Conservation (phyloP, 73 alveolate genomes). For the Paramecium tetraurelia region DNA sequence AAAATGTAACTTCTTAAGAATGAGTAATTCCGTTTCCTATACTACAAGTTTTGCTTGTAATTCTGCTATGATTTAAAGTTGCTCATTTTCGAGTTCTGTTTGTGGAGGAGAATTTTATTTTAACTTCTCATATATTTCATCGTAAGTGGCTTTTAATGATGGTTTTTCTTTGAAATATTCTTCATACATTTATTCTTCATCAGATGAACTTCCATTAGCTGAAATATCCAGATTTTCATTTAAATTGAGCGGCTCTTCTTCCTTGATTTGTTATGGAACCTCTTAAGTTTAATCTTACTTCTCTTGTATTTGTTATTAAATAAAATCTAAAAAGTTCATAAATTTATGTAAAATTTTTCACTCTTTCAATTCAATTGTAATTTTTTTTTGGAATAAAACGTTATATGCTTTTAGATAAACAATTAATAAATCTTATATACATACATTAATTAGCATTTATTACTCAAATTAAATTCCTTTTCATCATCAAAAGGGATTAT, state of each 20-base stretch:
- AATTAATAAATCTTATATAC: background rate
- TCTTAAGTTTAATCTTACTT: background rate
- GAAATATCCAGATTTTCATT: background rate
- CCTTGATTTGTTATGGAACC: background rate
- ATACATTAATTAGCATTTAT: background rate
- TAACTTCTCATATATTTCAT: background rate
- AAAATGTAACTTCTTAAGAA: background rate
- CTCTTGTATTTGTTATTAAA: background rate
- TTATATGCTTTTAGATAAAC: background rate
- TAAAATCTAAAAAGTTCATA: background rate
- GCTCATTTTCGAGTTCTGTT: conserved; percentile 7
- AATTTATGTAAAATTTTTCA: background rate
- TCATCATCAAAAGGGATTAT: background rate
- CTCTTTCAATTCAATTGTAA: background rate
- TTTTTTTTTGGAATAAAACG: background rate
- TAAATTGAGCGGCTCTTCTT: background rate
- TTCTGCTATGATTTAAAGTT: conserved; percentile 2
- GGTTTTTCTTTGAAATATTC: conserved; percentile 37
- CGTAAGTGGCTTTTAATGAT: background rate
- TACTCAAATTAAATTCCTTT: background rate
- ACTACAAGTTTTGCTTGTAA: background rate
- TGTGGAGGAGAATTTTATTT: background rate
- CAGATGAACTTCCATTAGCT: background rate
- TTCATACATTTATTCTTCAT: background rate
- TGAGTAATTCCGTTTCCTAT: background rate